Evolutionary conservation across 1,284 basidiomycete genomes (phyloP).

Genomic region (Irpex rosettiformis): DNA sequence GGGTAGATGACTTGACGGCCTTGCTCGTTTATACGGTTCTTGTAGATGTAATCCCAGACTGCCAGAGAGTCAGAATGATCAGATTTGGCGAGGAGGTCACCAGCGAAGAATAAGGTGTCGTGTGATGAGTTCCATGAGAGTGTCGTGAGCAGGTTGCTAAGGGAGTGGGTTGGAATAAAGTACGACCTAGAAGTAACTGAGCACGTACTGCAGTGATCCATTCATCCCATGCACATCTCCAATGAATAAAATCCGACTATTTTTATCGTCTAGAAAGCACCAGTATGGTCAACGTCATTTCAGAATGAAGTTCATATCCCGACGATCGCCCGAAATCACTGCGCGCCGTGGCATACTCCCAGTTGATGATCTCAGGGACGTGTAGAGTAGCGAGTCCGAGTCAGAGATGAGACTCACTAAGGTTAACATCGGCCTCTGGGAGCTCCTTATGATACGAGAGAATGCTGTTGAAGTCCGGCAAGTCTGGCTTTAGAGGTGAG

Average conservation of each 20-base stretch:
- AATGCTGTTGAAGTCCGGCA: constrained; percentile 59
- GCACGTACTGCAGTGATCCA: constrained; percentile 58
- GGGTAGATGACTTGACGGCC: constrained; percentile 36
- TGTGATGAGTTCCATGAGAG: constrained; percentile 53
- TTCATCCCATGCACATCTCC: constrained; percentile 88
- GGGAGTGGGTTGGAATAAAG: not conserved
- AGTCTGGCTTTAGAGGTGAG: constrained; percentile 22
- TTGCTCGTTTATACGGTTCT: constrained; percentile 46
- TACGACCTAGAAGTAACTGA: not conserved
- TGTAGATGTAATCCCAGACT: constrained; percentile 59
- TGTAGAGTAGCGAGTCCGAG: not conserved
- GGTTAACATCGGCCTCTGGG: constrained; percentile 44
- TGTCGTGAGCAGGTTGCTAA: constrained; percentile 59
- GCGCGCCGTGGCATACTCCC: not conserved
- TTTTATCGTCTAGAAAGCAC: constrained; percentile 39
- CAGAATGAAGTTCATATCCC: not conserved
- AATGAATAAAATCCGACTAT: constrained; percentile 64
- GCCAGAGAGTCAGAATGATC: constrained; percentile 54
- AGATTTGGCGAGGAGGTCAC: constrained; percentile 79
- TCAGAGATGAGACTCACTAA: constrained; percentile 35
- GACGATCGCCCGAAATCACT: not conserved
- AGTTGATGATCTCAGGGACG: too few species aligned
- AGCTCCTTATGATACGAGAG: constrained; percentile 36
- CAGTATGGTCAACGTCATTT: not conserved
- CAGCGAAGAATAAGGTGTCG: constrained; percentile 76